Evolutionary conservation across 306 rosid genomes (phyloP).

Genomic region (Cucurbita maxima): DNA sequence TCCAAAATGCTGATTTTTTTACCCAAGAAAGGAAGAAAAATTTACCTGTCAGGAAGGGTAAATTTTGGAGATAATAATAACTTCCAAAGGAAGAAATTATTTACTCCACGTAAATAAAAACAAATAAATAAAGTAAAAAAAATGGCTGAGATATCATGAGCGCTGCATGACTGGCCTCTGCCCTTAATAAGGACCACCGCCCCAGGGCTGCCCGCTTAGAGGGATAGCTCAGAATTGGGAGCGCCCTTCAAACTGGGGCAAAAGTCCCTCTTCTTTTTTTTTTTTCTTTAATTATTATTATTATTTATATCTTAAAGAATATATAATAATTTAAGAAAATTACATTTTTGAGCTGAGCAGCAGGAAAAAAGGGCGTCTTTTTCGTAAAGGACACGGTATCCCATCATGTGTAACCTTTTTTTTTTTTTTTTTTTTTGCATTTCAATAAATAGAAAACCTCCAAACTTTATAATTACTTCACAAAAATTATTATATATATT

Average conservation of each 20-base stretch:
- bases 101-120: neutral
- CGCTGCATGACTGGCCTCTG: neutral
- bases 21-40: no score
- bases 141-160: neutral
- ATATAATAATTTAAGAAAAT: neutral
- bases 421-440: neutral
- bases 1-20: neutral
- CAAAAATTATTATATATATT: no score
- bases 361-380: neutral
- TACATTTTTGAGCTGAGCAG: neutral
- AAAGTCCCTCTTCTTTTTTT: neutral
- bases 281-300: neutral
- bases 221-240: neutral
- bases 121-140: neutral
- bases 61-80: neutral
- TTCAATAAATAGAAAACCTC: neutral
- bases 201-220: neutral
- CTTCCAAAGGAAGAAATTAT: neutral
- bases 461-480: neutral
- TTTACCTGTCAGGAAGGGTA: neutral
- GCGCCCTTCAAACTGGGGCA: slow-evolving; percentile 8
- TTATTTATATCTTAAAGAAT: neutral
- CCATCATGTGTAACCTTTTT: neutral
- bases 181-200: slow-evolving; percentile 3
- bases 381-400: neutral